A percentile compares a stretch with the other conserved stretches of the same genome.
Conservation (phyloP, 345 rosid species). For the Salix arbutifolia region DNA sequence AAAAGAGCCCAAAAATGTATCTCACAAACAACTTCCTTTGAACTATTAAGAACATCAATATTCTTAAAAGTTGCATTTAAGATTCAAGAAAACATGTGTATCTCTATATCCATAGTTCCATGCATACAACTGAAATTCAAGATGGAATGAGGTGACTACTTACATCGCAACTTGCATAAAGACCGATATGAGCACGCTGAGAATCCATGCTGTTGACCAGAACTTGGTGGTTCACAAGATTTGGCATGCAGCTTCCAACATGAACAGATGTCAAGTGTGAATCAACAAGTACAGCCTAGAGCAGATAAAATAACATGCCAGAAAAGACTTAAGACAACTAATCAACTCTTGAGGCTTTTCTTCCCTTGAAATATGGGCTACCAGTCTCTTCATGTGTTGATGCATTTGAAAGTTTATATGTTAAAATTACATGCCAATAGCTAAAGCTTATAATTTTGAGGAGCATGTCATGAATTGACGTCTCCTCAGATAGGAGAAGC, state of each 20-base stretch:
- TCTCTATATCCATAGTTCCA: not conserved
- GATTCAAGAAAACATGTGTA: slow-evolving; percentile 1
- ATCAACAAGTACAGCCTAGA: slow-evolving; percentile 1
- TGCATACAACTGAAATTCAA: not conserved
- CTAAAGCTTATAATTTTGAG: not conserved
- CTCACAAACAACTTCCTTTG: not conserved
- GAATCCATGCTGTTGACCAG: slow-evolving; percentile 87
- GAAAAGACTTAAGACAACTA: not conserved
- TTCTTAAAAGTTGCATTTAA: not conserved
- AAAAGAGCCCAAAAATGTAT: not conserved
- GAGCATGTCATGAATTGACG: not conserved
- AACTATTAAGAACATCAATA: not conserved
- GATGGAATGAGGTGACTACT: slow-evolving; percentile 26
- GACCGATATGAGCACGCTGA: slow-evolving; percentile 72
- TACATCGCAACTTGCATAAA: slow-evolving; percentile 85
- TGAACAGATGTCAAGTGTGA: not conserved
- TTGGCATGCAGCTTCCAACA: slow-evolving; percentile 74
- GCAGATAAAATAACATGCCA: not conserved
- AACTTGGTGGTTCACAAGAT: slow-evolving; percentile 79
- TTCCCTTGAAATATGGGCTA: not conserved
- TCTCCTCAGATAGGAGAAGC: not conserved
- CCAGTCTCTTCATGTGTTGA: not conserved
- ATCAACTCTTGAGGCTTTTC: not conserved
- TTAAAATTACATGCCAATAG: not conserved
- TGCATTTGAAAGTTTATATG: not conserved